Percentiles rank a stretch among this genome's conserved stretches.
phyloP scores from a whole-genome alignment of 1,284 basidiomycete species.

The Megacollybia platyphylla region DNA sequence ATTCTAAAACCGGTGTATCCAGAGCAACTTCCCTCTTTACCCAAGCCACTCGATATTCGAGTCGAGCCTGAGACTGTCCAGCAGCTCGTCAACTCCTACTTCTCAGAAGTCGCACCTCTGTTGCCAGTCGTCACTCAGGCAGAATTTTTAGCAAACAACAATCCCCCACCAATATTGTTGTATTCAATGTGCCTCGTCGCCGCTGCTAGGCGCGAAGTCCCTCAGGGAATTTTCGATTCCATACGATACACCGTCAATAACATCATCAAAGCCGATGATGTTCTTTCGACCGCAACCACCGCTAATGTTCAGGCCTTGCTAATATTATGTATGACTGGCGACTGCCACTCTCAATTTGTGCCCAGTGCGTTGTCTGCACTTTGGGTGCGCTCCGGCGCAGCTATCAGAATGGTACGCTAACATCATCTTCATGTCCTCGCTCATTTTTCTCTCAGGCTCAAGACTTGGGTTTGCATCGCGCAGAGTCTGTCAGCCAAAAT shows the following conservation, averaged over 20 bases:
- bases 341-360: constrained; percentile 70
- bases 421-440: constrained; percentile 7
- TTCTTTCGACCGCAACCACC: constrained; percentile 77
- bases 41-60: constrained; percentile 53
- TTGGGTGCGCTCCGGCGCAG: constrained; percentile 67
- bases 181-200: constrained; percentile 91
- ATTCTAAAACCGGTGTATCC: constrained; percentile 56
- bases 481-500: constrained; percentile 65
- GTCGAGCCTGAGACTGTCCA: constrained; percentile 75
- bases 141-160: constrained; percentile 71
- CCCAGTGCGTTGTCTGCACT: constrained; percentile 65
- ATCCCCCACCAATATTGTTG: constrained; percentile 71
- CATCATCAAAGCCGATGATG: constrained; percentile 81
- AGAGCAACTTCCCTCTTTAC: constrained; percentile 37
- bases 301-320: constrained; percentile 85
- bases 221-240: constrained; percentile 73
- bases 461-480: constrained; percentile 84
- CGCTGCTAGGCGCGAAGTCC: constrained; percentile 74
- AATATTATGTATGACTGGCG: constrained; percentile 70
- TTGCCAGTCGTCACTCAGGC: constrained; percentile 79
- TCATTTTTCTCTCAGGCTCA: constrained; percentile 50
- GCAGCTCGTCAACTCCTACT: constrained; percentile 83
- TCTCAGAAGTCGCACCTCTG: constrained; percentile 73
- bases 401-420: constrained; percentile 69
- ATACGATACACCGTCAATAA: constrained; percentile 78